These are phyloP conservation scores for Trichophyton verrucosum DNA, from an alignment of 2,329 filamentous ascomycete genomes.

Conservation along the genomic window DNA sequence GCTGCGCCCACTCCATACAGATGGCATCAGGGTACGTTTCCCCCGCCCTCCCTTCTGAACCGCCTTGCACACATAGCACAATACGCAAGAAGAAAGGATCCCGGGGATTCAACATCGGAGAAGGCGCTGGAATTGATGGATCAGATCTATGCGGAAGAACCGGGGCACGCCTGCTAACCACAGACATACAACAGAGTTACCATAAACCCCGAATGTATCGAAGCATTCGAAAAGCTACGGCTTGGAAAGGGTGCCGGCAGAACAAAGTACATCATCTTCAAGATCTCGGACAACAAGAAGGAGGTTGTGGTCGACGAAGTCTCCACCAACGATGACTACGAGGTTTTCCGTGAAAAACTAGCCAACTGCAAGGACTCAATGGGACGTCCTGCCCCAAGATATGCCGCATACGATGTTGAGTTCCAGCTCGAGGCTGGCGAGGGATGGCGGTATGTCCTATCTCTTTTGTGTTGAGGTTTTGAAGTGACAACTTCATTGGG, in stretches of 20 bases:
- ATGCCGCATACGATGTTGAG: slow-evolving; percentile 40
- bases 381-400: slow-evolving; percentile 36
- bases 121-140: neutral
- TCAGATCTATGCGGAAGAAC: neutral
- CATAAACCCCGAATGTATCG: slow-evolving; percentile 37
- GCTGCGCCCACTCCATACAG: slow-evolving; percentile 1
- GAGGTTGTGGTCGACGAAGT: slow-evolving; percentile 37
- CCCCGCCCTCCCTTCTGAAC: neutral
- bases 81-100: no score
- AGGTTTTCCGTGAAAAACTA: slow-evolving; percentile 37
- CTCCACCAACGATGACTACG: slow-evolving; percentile 35
- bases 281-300: slow-evolving; percentile 40
- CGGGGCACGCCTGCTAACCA: neutral
- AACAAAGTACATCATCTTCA: slow-evolving; percentile 40
- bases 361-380: slow-evolving; percentile 30
- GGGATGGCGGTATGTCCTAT: slow-evolving; percentile 33
- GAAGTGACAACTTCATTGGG: neutral
- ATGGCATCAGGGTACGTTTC: slow-evolving; percentile 12
- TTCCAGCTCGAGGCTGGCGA: slow-evolving; percentile 37
- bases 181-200: slow-evolving; percentile 28
- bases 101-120: neutral
- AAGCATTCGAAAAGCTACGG: slow-evolving; percentile 36
- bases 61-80: neutral
- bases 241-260: slow-evolving; percentile 30
- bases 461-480: neutral